These are phyloP conservation scores for Suillus weaverae DNA, from an alignment of 768 basidiomycete species.

Conservation along the genomic window DNA sequence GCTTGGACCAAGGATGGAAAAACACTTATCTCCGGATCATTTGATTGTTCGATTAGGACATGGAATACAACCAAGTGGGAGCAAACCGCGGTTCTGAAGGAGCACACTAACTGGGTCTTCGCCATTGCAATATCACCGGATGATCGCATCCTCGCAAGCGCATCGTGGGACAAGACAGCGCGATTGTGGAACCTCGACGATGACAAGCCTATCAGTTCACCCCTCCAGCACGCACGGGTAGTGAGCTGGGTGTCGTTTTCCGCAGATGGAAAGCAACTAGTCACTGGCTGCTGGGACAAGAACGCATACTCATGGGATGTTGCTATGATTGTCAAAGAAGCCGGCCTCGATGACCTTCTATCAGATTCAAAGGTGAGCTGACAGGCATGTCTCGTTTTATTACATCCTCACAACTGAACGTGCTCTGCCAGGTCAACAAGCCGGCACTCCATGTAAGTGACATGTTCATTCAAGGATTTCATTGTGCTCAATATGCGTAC, in stretches of 20 bases:
- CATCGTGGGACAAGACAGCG: constrained; percentile 6
- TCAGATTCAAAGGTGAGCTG: neutral
- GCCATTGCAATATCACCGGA: neutral
- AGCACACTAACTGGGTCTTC: neutral
- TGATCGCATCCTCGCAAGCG: constrained; percentile 7
- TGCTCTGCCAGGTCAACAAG: neutral
- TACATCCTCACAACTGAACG: neutral
- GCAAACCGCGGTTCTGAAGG: too few species aligned
- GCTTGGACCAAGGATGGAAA: neutral
- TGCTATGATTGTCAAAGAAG: neutral
- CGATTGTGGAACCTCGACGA: neutral
- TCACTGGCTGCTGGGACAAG: neutral
- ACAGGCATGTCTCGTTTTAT: neutral
- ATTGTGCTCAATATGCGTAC: neutral
- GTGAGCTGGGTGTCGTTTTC: neutral
- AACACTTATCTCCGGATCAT: neutral
- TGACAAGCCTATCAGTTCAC: neutral
- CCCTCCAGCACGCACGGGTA: neutral
- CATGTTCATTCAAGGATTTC: neutral
- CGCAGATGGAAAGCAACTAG: neutral
- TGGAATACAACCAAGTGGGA: too few species aligned
- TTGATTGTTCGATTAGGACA: neutral
- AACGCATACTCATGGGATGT: neutral
- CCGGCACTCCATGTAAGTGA: neutral
- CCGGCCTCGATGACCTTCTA: neutral